Evolutionary conservation across 2,329 filamentous ascomycete species (phyloP).

Genomic region (Ophiobolus disseminans): DNA sequence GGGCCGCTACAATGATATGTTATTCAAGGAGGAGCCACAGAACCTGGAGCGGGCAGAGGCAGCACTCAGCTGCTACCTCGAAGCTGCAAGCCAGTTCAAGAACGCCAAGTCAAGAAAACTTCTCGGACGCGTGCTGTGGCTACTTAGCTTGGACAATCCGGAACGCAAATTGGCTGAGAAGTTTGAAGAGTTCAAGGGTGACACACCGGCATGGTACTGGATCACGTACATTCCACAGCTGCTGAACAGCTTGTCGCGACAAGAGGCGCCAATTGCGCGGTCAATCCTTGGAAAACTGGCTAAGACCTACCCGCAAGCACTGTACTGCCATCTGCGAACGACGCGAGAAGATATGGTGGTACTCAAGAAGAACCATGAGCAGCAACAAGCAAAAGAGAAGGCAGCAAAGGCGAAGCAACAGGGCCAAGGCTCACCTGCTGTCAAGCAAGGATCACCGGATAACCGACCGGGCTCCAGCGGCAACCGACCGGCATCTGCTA

Average conservation of each 20-base stretch:
- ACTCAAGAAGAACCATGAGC: constrained; percentile 86
- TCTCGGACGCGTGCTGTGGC: constrained; percentile 90
- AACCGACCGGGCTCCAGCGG: constrained; percentile 41
- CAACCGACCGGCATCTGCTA: constrained; percentile 40
- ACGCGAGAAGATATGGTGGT: constrained; percentile 91
- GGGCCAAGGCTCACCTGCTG: constrained; percentile 47
- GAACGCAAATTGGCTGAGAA: constrained; percentile 82
- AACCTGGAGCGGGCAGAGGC: constrained; percentile 86
- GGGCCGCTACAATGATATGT: constrained; percentile 96
- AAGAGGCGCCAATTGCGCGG: constrained; percentile 87
- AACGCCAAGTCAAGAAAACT: constrained; percentile 95
- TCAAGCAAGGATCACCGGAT: constrained; percentile 48
- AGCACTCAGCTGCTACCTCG: constrained; percentile 93
- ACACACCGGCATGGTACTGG: constrained; percentile 99
- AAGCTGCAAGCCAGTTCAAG: constrained; percentile 96
- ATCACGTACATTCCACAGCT: constrained; percentile 98
- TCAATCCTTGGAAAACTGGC: constrained; percentile 90
- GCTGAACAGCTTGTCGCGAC: constrained; percentile 86
- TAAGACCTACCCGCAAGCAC: constrained; percentile 89
- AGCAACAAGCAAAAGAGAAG: constrained; percentile 66
- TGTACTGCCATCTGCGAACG: constrained; percentile 95
- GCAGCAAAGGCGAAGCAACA: constrained; percentile 65
- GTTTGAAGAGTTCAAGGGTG: constrained; percentile 96
- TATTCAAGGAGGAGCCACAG: constrained; percentile 88
- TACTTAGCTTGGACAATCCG: constrained; percentile 89